Base-by-base conservation (phyloP, 73 alveolate species). In the Symbiodinium pilosum region DNA sequence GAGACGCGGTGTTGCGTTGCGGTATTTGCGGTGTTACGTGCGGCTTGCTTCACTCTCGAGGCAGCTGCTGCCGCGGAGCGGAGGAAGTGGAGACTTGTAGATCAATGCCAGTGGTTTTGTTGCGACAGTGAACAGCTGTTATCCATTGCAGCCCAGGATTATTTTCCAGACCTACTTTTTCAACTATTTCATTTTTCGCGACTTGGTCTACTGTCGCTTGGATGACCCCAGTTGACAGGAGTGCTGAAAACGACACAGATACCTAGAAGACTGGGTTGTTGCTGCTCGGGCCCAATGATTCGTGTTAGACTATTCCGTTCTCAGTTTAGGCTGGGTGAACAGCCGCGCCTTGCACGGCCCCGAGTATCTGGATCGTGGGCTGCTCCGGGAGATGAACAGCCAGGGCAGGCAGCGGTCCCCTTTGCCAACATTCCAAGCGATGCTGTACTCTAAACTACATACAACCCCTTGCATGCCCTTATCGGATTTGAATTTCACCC, bases 311-410 rank as follows among this genome's bases (percentile, higher is more conserved):
- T n/a, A n/a, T n/a, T n/a, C n/a, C n/a, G n/a, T n/a, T n/a, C n/a
- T n/a, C n/a, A n/a, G n/a, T n/a, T n/a, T n/a, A 91, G 97, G 97
- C 75, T 91, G 97, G 97, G 97, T 91, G 56, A 91, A 91, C 88
- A 91, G 77, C 39, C 87, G 88, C 1, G 97, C 97, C n/a, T 56
- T 91, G 39, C 77, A 59, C n/a, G 97, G 97, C 52, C 97, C 97
- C 4, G 97, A 91, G 12, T 91, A 91, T 34, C 44, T 91, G 97
- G 97, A 91, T 69, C 97, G 97, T 16, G 97, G 97, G 51, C 97
- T 91, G 30, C 47, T 91, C n/a, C 75, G 77, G 40, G 81, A 69
- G 39, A 38, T 91, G 88, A 91, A 91, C 54, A 87, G 87, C 24
- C 88, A 91, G 84, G 44, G 56, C 34, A 91, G 97, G 97, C 71